phyloP scores from a whole-genome alignment of 2,329 filamentous ascomycete genomes.

The Diaporthe batatas region DNA sequence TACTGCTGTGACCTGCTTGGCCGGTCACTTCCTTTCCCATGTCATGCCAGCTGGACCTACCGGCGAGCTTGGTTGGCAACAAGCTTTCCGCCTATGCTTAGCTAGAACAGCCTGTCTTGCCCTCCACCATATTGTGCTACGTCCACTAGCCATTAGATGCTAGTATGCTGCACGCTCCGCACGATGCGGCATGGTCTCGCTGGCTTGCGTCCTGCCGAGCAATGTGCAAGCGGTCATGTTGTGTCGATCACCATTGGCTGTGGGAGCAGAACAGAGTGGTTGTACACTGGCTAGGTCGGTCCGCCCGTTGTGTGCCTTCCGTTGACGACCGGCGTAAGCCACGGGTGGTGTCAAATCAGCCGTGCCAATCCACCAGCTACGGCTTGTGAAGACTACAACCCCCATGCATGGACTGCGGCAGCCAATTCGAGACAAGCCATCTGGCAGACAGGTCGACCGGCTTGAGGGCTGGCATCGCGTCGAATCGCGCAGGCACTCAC shows the following conservation, averaged over 20 bases:
- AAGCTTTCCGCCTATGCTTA: slow-evolving; percentile 20
- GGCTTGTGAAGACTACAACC: background rate
- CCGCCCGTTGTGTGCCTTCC: background rate
- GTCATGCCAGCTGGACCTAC: background rate
- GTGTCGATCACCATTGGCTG: background rate
- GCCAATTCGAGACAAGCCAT: background rate
- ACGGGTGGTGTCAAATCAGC: background rate
- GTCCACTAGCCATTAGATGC: background rate
- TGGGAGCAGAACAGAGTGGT: background rate
- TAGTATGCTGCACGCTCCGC: background rate
- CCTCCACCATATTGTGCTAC: slow-evolving; percentile 2
- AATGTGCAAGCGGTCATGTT: background rate
- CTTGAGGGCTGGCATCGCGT: background rate
- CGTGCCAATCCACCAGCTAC: too few species aligned
- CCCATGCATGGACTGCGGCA: background rate
- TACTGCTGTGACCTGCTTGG: slow-evolving; percentile 19
- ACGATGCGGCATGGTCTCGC: slow-evolving; percentile 8
- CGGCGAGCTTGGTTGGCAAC: slow-evolving; percentile 8
- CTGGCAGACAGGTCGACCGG: background rate
- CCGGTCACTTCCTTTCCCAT: slow-evolving; percentile 11
- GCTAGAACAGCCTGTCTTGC: slow-evolving; percentile 19
- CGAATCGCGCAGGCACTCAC: background rate
- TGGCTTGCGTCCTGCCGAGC: background rate
- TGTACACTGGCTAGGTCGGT: background rate
- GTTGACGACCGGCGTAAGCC: background rate